Evolutionary conservation across 2,329 filamentous ascomycete genomes (phyloP).

Genomic region (Colletotrichum incanum): DNA sequence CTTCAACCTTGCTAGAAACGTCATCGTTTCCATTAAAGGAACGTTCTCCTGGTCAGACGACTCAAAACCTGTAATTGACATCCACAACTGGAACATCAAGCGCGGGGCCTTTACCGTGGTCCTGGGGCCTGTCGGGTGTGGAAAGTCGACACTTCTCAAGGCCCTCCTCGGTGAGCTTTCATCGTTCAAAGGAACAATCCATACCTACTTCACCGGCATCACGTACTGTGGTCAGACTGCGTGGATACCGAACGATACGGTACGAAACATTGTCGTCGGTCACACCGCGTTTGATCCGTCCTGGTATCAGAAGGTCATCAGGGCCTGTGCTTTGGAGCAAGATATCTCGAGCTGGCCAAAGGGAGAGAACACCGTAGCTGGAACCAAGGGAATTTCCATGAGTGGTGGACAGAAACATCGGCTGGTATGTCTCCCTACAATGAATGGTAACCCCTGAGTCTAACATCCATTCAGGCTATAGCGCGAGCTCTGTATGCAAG

Average conservation of each 20-base stretch:
- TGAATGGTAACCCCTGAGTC: neutral
- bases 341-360: constrained; percentile 51
- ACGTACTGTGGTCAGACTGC: constrained; percentile 49
- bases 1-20: neutral
- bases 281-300: constrained; percentile 47
- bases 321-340: constrained; percentile 53
- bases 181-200: constrained; percentile 39
- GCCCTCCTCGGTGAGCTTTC: constrained; percentile 50
- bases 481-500: constrained; percentile 52
- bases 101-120: constrained; percentile 47
- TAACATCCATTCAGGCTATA: constrained; percentile 43
- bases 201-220: constrained; percentile 44
- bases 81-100: constrained; percentile 25
- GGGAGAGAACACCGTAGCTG: constrained; percentile 53
- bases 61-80: constrained; percentile 28
- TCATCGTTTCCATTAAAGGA: constrained; percentile 30
- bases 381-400: constrained; percentile 54
- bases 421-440: constrained; percentile 36
- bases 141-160: constrained; percentile 55
- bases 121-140: constrained; percentile 54
- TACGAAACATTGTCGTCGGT: constrained; percentile 54
- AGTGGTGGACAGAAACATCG: constrained; percentile 57
- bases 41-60: constrained; percentile 41
- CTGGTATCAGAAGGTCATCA: constrained; percentile 52
- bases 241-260: constrained; percentile 51